A percentile compares a stretch with the other conserved stretches of the same genome.
These are phyloP conservation scores for Stereum hirsutum DNA, from an alignment of 1,284 basidiomycete species.

Conservation along the genomic window DNA sequence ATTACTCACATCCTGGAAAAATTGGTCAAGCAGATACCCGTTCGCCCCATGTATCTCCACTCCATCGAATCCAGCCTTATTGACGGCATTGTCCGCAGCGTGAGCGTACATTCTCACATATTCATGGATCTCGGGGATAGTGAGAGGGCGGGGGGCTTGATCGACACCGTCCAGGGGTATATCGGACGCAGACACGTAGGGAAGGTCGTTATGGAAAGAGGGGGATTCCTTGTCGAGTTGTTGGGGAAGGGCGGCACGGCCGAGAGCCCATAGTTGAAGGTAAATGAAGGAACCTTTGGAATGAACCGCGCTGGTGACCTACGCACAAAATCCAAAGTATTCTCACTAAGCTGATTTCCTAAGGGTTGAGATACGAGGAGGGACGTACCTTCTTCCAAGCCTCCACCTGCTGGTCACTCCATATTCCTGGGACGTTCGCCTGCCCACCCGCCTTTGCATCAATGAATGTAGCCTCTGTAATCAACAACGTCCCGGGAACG, in stretches of 20 bases:
- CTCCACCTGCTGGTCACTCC: constrained; percentile 11
- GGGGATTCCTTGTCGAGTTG: constrained; percentile 19
- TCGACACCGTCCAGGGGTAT: constrained; percentile 31
- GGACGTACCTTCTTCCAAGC: constrained; percentile 20
- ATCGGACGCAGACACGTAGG: constrained; percentile 30
- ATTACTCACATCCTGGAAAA: constrained; percentile 32
- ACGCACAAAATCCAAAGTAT: neutral
- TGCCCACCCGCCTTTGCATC: constrained; percentile 27
- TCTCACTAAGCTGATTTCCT: too few species aligned
- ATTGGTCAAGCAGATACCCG: constrained; percentile 31
- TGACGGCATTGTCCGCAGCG: constrained; percentile 15
- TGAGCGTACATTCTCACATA: constrained; percentile 13
- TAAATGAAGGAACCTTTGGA: constrained; percentile 19
- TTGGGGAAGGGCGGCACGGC: constrained; percentile 19
- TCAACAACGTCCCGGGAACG: constrained; percentile 34
- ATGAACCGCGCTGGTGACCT: constrained; percentile 25
- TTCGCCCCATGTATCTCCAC: constrained; percentile 26
- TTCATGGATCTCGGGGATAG: constrained; percentile 16
- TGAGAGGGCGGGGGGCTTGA: constrained; percentile 13
- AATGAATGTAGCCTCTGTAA: constrained; percentile 39
- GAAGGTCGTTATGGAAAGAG: too few species aligned
- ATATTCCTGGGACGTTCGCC: constrained; percentile 18
- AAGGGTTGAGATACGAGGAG: neutral
- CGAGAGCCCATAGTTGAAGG: constrained; percentile 3
- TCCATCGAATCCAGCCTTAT: constrained; percentile 6